These are phyloP conservation scores for Brassica cretica DNA, from an alignment of 345 rosid genomes.

Conservation along the genomic window DNA sequence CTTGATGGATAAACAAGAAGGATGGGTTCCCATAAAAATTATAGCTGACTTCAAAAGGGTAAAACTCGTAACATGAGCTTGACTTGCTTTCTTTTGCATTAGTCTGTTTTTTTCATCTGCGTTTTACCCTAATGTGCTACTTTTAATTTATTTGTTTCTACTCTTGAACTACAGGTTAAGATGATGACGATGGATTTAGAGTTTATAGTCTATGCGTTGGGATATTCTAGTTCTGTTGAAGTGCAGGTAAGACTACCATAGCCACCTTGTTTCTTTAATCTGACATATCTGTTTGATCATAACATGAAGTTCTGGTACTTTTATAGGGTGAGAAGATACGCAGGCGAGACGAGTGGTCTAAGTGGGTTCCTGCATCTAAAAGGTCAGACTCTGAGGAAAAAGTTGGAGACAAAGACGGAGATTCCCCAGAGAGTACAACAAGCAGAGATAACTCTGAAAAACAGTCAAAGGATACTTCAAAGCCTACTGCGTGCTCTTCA, in stretches of 20 bases:
- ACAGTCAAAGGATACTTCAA: conserved; percentile 18
- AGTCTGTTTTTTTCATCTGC: not conserved
- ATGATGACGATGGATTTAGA: conserved; percentile 72
- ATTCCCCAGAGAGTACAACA: conserved; percentile 17
- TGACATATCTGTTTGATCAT: not conserved
- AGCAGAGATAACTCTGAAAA: conserved; percentile 37
- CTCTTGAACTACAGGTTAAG: conserved; percentile 63
- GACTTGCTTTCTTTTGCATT: conserved; percentile 22
- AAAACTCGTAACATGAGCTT: conserved; percentile 19
- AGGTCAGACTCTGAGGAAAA: conserved; percentile 45
- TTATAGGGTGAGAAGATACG: conserved; percentile 76
- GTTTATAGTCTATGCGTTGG: conserved; percentile 75
- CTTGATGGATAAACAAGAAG: conserved; percentile 91
- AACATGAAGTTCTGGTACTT: conserved; percentile 6
- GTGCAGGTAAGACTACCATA: conserved; percentile 62
- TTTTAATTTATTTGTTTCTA: not conserved
- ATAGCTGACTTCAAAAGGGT: conserved; percentile 94
- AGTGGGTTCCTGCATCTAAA: conserved; percentile 62
- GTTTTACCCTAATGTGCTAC: not conserved
- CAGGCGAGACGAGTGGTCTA: conserved; percentile 70
- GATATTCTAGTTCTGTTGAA: conserved; percentile 67
- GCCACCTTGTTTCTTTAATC: conserved; percentile 18
- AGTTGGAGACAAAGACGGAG: conserved; percentile 38
- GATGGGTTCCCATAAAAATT: conserved; percentile 76
- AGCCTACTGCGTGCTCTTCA: conserved; percentile 15